Evolutionary conservation across 2,329 filamentous ascomycete genomes (phyloP).

Genomic region (Knufia petricola): DNA sequence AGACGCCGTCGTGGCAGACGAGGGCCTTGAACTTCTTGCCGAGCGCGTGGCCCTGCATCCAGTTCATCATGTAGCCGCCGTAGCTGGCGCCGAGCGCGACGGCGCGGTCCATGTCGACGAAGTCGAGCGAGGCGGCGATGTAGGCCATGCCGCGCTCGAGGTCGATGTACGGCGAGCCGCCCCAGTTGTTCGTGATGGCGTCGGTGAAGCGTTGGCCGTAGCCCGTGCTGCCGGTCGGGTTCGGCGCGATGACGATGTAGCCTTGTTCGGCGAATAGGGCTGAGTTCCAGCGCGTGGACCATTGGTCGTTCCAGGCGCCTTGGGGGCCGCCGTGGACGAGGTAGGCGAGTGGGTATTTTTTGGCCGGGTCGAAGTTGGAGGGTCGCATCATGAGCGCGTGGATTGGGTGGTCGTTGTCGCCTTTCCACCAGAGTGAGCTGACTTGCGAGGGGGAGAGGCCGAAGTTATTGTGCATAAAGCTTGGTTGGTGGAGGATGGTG

Average conservation of each 20-base stretch:
- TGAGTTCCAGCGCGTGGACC: slow-evolving; percentile 47
- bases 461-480: slow-evolving; percentile 21
- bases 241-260: slow-evolving; percentile 51
- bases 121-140: slow-evolving; percentile 41
- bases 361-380: slow-evolving; percentile 34
- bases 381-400: slow-evolving; percentile 41
- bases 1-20: slow-evolving; percentile 42
- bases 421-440: slow-evolving; percentile 37
- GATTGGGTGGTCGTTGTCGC: slow-evolving; percentile 35
- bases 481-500: slow-evolving; percentile 10
- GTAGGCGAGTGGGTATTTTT: slow-evolving; percentile 46
- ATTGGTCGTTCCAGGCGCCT: slow-evolving; percentile 44
- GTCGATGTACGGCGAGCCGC: slow-evolving; percentile 46
- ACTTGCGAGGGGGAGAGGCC: slow-evolving; percentile 35
- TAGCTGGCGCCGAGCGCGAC: slow-evolving; percentile 46
- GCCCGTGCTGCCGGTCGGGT: slow-evolving; percentile 49
- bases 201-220: slow-evolving; percentile 49
- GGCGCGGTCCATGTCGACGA: slow-evolving; percentile 45
- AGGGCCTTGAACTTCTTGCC: slow-evolving; percentile 48
- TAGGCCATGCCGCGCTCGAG: slow-evolving; percentile 45
- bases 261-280: slow-evolving; percentile 52
- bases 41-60: slow-evolving; percentile 46
- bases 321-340: slow-evolving; percentile 47
- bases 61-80: slow-evolving; percentile 54
- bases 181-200: slow-evolving; percentile 44